Conservation (phyloP, 2,329 filamentous ascomycete species). For the Trichoderma breve region DNA sequence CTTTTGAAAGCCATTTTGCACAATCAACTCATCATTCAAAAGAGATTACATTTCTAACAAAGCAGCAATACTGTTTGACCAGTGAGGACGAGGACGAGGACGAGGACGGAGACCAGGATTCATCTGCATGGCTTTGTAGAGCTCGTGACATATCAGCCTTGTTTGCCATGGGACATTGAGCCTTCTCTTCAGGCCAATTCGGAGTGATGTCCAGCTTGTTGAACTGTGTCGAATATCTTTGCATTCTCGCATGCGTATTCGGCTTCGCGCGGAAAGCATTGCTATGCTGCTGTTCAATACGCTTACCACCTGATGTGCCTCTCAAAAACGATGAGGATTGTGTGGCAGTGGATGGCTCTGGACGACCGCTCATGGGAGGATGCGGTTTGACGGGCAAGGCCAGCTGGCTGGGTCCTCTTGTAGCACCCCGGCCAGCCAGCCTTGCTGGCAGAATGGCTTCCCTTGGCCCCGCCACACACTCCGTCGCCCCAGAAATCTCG, state of each 20-base stretch:
- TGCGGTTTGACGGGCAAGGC: background rate
- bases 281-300: background rate
- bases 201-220: background rate
- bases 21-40: background rate
- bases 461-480: too few relatives aligned
- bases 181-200: too few relatives aligned
- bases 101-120: background rate
- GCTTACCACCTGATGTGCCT: background rate
- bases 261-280: background rate
- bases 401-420: background rate
- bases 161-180: too few relatives aligned
- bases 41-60: background rate
- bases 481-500: background rate
- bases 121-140: background rate
- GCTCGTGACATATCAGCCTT: background rate
- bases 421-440: background rate
- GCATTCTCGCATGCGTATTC: too few relatives aligned
- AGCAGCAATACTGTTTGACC: background rate
- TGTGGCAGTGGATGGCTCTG: background rate
- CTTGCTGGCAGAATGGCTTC: background rate
- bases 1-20: background rate
- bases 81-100: background rate
- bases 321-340: background rate
- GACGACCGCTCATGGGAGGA: background rate
- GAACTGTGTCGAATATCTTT: background rate